These are phyloP conservation scores for Pichia heedii DNA, from an alignment of 805 yeast species.

Conservation along the genomic window DNA sequence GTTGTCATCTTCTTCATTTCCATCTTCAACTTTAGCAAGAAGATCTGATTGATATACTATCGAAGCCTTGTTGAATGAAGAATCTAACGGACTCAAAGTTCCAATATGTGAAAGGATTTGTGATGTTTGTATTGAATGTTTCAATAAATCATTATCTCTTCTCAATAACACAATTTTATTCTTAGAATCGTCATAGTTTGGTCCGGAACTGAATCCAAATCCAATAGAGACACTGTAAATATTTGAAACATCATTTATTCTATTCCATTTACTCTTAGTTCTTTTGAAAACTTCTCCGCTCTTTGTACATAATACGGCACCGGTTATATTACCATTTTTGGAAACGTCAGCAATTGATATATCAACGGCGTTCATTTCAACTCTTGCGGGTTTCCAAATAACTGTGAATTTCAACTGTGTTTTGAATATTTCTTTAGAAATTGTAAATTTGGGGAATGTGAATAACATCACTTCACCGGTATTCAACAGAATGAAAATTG, in stretches of 20 bases:
- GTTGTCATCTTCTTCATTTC: background rate
- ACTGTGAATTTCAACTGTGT: slow-evolving; percentile 36
- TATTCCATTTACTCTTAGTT: slow-evolving; percentile 17
- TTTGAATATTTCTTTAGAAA: slow-evolving; percentile 29
- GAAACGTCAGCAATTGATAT: slow-evolving; percentile 64
- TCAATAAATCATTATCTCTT: slow-evolving; percentile 52
- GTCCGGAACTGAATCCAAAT: slow-evolving; percentile 5
- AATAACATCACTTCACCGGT: slow-evolving; percentile 49
- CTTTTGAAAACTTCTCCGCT: slow-evolving; percentile 57
- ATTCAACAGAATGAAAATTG: slow-evolving; percentile 40
- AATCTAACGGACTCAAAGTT: slow-evolving; percentile 40
- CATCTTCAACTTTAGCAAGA: too few relatives aligned
- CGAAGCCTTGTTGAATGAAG: too few relatives aligned
- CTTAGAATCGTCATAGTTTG: slow-evolving; percentile 44
- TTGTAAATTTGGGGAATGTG: slow-evolving; percentile 20
- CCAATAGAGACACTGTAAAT: slow-evolving; percentile 10
- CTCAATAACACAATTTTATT: slow-evolving; percentile 59
- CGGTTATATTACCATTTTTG: slow-evolving; percentile 22
- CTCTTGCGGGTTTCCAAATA: slow-evolving; percentile 57
- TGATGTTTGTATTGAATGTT: slow-evolving; percentile 41
- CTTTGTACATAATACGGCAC: slow-evolving; percentile 50
- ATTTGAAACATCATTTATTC: slow-evolving; percentile 38
- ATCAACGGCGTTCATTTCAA: slow-evolving; percentile 51
- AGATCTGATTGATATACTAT: too few relatives aligned
- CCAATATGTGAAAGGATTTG: slow-evolving; percentile 44